These are phyloP conservation scores for Lipomyces lipofer DNA, from an alignment of 805 yeast species.

Conservation along the genomic window DNA sequence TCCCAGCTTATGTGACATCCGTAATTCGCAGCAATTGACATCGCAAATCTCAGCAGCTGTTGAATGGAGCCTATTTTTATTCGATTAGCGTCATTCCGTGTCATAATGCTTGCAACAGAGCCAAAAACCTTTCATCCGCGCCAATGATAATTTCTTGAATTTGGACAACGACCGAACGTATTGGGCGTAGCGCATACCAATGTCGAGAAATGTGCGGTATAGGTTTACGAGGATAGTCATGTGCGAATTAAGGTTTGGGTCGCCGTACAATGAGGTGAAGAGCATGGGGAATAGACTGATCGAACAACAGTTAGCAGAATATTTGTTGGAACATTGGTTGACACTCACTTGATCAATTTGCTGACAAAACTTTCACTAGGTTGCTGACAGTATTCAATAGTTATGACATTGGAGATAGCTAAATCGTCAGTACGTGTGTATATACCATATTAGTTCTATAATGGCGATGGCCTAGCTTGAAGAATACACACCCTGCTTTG, in stretches of 20 bases:
- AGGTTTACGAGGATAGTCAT: constrained; percentile 13
- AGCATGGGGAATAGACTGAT: constrained; percentile 10
- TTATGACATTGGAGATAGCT: constrained; percentile 9
- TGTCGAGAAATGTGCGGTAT: constrained; percentile 19
- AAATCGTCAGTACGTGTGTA: too few relatives aligned
- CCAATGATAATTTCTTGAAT: background rate
- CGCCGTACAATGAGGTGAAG: constrained; percentile 10
- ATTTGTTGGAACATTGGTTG: background rate
- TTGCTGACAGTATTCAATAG: constrained; percentile 11
- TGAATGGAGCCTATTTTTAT: background rate
- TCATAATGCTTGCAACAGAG: background rate
- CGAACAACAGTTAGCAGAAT: background rate
- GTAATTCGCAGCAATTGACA: background rate
- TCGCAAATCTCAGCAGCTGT: background rate
- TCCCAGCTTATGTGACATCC: background rate
- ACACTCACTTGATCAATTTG: constrained; percentile 11
- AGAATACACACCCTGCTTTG: background rate
- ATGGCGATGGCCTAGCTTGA: background rate
- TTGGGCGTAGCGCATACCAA: constrained; percentile 21
- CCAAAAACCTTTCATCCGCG: constrained; percentile 3
- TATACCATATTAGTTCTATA: background rate
- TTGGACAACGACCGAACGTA: constrained; percentile 12
- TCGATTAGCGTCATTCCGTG: background rate
- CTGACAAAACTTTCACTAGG: constrained; percentile 3
- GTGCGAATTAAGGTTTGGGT: constrained; percentile 18